phyloP scores from a whole-genome alignment of 192 early-diverging fungal species.

The Geosiphon pyriformis region DNA sequence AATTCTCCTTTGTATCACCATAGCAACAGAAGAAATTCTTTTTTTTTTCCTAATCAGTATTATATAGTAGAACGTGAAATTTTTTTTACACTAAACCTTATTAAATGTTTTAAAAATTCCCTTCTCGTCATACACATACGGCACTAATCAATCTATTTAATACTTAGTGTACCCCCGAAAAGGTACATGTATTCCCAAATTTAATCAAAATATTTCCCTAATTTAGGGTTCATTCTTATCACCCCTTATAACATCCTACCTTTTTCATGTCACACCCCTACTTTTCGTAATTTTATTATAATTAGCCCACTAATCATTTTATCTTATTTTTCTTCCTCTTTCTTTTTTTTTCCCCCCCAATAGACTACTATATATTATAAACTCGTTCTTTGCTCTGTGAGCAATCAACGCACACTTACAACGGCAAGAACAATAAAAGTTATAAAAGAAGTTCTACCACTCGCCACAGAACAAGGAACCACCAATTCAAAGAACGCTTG shows the following conservation, averaged over 20 bases:
- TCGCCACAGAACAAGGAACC: background rate
- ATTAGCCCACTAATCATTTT: background rate
- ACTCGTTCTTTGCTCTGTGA: constrained; percentile 19
- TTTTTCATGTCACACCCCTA: background rate
- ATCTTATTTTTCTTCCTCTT: background rate
- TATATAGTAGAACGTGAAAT: too few species aligned
- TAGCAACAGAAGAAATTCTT: too few species aligned
- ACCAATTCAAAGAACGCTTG: background rate
- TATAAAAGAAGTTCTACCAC: constrained; percentile 2
- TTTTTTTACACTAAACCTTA: too few species aligned
- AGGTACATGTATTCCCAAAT: too few species aligned
- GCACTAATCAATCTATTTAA: too few species aligned
- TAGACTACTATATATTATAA: constrained; percentile 9
- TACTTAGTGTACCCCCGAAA: too few species aligned
- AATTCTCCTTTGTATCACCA: too few species aligned
- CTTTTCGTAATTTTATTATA: background rate
- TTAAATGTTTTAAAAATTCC: too few species aligned
- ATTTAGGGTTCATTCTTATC: too few species aligned
- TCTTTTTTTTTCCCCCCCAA: constrained; percentile 1
- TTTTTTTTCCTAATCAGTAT: too few species aligned
- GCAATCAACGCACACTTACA: constrained; percentile 14
- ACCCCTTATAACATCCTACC: background rate
- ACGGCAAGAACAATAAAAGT: background rate
- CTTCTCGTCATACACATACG: too few species aligned
- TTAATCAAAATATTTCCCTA: too few species aligned